Conservation (phyloP, 2,329 filamentous ascomycete species). For the Neonectria sp. region DNA sequence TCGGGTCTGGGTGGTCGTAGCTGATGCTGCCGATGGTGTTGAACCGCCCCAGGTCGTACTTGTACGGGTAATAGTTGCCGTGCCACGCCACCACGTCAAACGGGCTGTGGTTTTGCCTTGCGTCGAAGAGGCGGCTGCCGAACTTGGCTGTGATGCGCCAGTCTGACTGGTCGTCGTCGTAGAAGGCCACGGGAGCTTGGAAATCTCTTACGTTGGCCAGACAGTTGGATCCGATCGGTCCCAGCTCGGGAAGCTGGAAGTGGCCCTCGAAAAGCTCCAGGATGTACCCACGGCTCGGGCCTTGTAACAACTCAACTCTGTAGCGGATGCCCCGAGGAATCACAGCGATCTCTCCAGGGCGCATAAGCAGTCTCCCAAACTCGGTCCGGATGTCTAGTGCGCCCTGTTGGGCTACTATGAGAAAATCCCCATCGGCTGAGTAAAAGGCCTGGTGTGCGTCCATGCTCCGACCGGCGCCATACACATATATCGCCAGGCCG, state of each 20-base stretch:
- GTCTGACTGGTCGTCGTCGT: constrained; percentile 81
- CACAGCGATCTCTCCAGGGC: constrained; percentile 83
- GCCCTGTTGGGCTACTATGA: constrained; percentile 84
- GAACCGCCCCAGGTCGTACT: constrained; percentile 86
- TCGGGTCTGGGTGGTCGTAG: constrained; percentile 84
- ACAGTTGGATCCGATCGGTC: constrained; percentile 80
- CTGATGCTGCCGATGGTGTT: constrained; percentile 81
- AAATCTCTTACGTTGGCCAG: constrained; percentile 85
- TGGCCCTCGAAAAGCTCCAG: constrained; percentile 82
- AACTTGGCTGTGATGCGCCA: constrained; percentile 73
- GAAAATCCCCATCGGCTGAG: constrained; percentile 84
- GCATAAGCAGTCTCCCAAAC: constrained; percentile 80
- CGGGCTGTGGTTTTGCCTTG: constrained; percentile 77
- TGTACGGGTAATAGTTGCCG: constrained; percentile 84
- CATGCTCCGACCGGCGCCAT: constrained; percentile 85
- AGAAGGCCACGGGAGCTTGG: constrained; percentile 78
- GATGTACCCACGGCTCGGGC: constrained; percentile 79
- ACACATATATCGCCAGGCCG: constrained; percentile 89
- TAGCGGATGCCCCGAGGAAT: constrained; percentile 83
- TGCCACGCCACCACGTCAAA: constrained; percentile 89
- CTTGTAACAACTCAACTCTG: constrained; percentile 75
- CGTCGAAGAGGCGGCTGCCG: constrained; percentile 76
- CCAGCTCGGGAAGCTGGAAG: constrained; percentile 79
- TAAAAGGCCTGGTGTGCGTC: constrained; percentile 81
- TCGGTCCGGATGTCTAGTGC: constrained; percentile 84